phyloP scores from a whole-genome alignment of 257 asterid species.

The Sherardia arvensis region DNA sequence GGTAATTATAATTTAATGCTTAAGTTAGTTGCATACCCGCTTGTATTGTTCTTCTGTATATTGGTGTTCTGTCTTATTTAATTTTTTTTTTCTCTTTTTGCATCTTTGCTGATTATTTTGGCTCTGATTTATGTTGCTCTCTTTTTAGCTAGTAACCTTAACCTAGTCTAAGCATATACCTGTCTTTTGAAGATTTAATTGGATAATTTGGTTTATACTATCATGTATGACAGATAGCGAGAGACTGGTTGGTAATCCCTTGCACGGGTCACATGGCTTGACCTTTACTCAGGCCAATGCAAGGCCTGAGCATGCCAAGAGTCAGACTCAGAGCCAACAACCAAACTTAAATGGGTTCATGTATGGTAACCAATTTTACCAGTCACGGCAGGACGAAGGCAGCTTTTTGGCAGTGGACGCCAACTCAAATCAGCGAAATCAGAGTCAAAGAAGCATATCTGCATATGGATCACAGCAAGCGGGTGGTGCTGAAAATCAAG shows the following conservation, averaged over 20 bases:
- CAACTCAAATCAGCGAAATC: slow-evolving; percentile 41
- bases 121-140: neutral
- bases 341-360: slow-evolving; percentile 50
- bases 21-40: neutral
- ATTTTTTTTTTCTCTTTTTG: neutral
- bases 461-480: slow-evolving; percentile 54
- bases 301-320: slow-evolving; percentile 48
- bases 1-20: slow-evolving; percentile 4
- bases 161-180: neutral
- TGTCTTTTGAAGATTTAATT: neutral
- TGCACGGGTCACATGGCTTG: slow-evolving; percentile 46
- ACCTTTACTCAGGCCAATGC: slow-evolving; percentile 42
- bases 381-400: slow-evolving; percentile 51
- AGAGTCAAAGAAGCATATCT: slow-evolving; percentile 44
- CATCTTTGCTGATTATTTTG: too few relatives aligned
- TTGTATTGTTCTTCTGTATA: neutral
- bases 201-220: neutral
- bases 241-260: slow-evolving; percentile 43
- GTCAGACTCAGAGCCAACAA: slow-evolving; percentile 48
- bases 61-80: neutral
- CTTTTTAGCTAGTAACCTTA: neutral
- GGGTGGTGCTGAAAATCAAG: slow-evolving; percentile 43
- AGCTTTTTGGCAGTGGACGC: slow-evolving; percentile 53
- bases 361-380: slow-evolving; percentile 53
- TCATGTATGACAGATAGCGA: slow-evolving; percentile 42